Evolutionary conservation across 2,329 filamentous ascomycete species (phyloP).

Genomic region (Apiospora koreana): DNA sequence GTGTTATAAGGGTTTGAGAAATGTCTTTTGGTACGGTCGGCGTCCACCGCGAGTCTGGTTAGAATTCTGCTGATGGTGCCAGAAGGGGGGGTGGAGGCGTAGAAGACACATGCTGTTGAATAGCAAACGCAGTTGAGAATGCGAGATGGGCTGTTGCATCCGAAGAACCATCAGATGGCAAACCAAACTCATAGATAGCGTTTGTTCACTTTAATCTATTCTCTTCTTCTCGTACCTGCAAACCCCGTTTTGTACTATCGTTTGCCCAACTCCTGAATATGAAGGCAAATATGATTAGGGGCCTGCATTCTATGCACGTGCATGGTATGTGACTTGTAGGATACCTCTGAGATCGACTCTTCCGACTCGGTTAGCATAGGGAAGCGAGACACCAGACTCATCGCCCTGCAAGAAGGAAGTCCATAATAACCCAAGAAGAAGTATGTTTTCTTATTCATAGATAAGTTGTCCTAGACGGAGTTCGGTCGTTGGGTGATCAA

Average conservation of each 20-base stretch:
- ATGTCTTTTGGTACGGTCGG: constrained; percentile 1
- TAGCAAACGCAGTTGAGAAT: neutral
- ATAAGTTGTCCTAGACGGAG: neutral
- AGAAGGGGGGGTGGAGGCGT: neutral
- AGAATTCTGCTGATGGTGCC: neutral
- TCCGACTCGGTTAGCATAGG: neutral
- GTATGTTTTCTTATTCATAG: neutral
- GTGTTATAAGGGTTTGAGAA: constrained; percentile 3
- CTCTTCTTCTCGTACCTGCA: neutral
- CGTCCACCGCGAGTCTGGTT: neutral
- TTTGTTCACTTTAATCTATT: constrained; percentile 6
- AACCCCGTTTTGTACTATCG: neutral
- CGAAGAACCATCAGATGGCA: neutral
- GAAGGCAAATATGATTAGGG: too few relatives aligned
- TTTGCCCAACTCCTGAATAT: neutral
- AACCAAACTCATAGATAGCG: neutral
- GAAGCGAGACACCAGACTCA: neutral
- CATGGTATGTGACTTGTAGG: neutral
- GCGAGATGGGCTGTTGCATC: neutral
- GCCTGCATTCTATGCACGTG: too few relatives aligned
- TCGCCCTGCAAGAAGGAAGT: neutral
- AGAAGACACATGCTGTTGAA: neutral
- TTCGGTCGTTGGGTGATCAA: neutral
- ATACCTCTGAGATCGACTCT: neutral
- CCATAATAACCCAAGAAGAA: neutral